These are phyloP conservation scores for Pseudogymnoascus sp. DNA, from an alignment of 2,329 filamentous ascomycete genomes.

Conservation along the genomic window DNA sequence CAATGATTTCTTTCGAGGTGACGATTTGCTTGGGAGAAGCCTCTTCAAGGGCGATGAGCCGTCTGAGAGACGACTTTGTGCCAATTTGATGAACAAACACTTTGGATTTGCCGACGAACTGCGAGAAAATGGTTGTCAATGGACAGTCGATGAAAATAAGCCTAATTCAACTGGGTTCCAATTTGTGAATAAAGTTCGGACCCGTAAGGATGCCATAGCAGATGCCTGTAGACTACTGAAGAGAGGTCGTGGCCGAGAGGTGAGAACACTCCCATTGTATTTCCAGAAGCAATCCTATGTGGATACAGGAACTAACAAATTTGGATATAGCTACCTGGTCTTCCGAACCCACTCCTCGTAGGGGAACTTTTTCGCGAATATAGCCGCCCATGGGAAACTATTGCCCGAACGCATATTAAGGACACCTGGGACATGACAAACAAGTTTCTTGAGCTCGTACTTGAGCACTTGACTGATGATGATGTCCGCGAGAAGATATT, in stretches of 20 bases:
- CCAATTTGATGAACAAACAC: constrained; percentile 16
- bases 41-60: background rate
- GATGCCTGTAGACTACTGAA: constrained; percentile 16
- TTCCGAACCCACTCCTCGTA: constrained; percentile 17
- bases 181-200: background rate
- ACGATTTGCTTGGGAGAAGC: background rate
- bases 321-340: background rate
- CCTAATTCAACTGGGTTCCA: background rate
- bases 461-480: constrained; percentile 13
- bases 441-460: constrained; percentile 13
- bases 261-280: constrained; percentile 7
- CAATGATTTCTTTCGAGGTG: constrained; percentile 14
- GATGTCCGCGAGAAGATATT: constrained; percentile 7
- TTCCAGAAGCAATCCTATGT: background rate
- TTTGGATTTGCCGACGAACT: constrained; percentile 14
- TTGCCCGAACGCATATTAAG: constrained; percentile 14
- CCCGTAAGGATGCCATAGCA: constrained; percentile 15
- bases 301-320: background rate
- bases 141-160: constrained; percentile 12
- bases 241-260: constrained; percentile 16
- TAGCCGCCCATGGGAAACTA: constrained; percentile 15
- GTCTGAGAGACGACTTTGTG: constrained; percentile 15
- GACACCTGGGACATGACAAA: constrained; percentile 14
- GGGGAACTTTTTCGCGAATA: constrained; percentile 19
- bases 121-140: constrained; percentile 9